Conservation (phyloP, 2,329 filamentous ascomycete species). For the Aureobasidium sp. region DNA sequence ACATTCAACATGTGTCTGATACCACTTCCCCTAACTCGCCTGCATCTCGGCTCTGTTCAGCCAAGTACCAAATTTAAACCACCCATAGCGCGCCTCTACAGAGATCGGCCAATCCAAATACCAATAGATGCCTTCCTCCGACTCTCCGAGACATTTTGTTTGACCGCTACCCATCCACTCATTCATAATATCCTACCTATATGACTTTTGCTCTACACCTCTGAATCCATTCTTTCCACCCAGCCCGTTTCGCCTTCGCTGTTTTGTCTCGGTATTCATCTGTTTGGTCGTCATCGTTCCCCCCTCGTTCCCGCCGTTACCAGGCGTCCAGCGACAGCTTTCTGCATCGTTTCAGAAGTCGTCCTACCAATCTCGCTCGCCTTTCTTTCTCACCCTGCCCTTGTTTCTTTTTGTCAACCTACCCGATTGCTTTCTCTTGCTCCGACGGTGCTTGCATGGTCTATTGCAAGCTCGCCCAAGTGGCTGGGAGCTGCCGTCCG, state of each 20-base stretch:
- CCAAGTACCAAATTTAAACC: constrained; percentile 11
- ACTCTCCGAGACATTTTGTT: neutral
- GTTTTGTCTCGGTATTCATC: constrained; percentile 6
- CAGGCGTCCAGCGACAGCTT: constrained; percentile 14
- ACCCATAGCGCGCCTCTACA: constrained; percentile 8
- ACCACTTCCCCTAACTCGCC: neutral
- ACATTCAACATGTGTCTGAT: neutral
- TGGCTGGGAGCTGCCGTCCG: constrained; percentile 14
- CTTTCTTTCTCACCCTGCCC: neutral
- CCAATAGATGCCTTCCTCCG: neutral
- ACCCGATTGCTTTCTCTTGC: constrained; percentile 5
- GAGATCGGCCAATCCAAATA: neutral
- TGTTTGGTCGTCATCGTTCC: neutral
- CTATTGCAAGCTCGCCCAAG: constrained; percentile 7
- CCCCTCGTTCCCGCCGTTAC: constrained; percentile 6
- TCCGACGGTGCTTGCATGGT: constrained; percentile 5
- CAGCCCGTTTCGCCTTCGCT: constrained; percentile 6
- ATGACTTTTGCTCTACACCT: neutral
- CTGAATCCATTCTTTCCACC: neutral
- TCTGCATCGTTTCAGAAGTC: constrained; percentile 13
- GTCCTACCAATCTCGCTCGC: constrained; percentile 13
- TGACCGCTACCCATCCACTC: neutral
- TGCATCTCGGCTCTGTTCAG: constrained; percentile 7
- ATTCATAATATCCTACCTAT: neutral
- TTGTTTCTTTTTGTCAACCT: neutral